Conservation (phyloP, 1,139 yeast species). For the Pichia inconspicua region DNA sequence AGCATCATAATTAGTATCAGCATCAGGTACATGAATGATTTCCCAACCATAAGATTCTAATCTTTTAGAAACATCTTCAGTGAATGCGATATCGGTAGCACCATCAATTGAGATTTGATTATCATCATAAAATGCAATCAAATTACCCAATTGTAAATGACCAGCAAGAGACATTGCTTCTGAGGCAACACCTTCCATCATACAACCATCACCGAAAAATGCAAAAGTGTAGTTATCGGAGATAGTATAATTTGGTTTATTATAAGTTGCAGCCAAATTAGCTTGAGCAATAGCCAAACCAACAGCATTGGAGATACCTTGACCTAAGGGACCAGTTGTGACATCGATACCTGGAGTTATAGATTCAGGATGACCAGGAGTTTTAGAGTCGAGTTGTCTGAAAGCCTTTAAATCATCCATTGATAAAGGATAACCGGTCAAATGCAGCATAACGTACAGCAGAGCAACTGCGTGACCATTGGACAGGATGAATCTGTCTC, state of each 20-base stretch:
- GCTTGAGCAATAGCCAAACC: constrained; percentile 95
- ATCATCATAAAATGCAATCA: constrained; percentile 95
- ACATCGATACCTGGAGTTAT: constrained; percentile 90
- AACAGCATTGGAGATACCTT: constrained; percentile 94
- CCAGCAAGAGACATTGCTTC: constrained; percentile 97
- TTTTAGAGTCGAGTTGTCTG: constrained; percentile 85
- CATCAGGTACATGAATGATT: constrained; percentile 67
- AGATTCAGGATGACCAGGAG: constrained; percentile 97
- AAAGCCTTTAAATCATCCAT: constrained; percentile 85
- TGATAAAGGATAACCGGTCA: constrained; percentile 75
- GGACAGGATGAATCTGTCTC: constrained; percentile 91
- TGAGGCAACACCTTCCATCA: constrained; percentile 96
- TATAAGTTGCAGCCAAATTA: constrained; percentile 87
- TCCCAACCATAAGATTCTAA: constrained; percentile 96
- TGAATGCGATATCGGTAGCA: constrained; percentile 81
- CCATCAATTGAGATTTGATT: constrained; percentile 98
- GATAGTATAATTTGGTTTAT: constrained; percentile 68
- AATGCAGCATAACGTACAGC: constrained; percentile 76
- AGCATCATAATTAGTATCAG: constrained; percentile 70
- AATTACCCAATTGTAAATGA: constrained; percentile 87
- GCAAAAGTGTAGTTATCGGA: constrained; percentile 71
- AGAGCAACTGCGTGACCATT: constrained; percentile 98
- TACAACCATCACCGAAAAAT: constrained; percentile 96
- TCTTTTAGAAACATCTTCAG: constrained; percentile 85
- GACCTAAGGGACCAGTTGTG: constrained; percentile 99